phyloP scores from a whole-genome alignment of 108 stramenopile genomes.

The Cyclotella kingstonii region DNA sequence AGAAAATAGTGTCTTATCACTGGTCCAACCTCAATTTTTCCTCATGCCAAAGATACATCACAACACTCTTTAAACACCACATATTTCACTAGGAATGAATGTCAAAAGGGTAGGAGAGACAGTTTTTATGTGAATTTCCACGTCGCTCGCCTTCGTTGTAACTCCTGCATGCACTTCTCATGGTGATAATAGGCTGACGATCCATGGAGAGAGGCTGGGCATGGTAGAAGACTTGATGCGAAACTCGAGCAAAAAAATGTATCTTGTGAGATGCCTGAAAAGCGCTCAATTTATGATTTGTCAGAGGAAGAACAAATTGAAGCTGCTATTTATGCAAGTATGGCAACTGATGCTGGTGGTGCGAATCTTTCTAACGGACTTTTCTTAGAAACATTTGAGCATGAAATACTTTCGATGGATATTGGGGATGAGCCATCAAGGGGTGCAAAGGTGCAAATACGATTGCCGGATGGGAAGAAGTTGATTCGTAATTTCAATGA shows the following conservation, averaged over 20 bases:
- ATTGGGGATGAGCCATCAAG: conserved; percentile 49
- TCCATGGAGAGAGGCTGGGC: conserved; percentile 74
- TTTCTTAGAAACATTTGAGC: neutral
- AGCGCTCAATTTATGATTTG: conserved; percentile 40
- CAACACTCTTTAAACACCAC: too few species aligned
- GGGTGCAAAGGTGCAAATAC: conserved; percentile 67
- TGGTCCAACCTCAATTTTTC: too few species aligned
- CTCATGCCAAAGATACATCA: too few species aligned
- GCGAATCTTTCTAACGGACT: neutral
- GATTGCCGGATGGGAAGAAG: conserved; percentile 60
- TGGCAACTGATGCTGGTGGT: conserved; percentile 27
- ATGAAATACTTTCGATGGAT: conserved; percentile 40
- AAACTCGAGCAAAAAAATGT: conserved; percentile 20
- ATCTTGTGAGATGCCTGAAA: neutral
- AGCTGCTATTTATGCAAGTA: conserved; percentile 68
- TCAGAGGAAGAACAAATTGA: conserved; percentile 82
- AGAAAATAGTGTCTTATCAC: too few species aligned
- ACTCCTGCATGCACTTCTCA: too few species aligned
- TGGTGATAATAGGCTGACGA: conserved; percentile 27
- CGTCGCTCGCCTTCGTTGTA: too few species aligned
- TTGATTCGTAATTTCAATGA: conserved; percentile 56
- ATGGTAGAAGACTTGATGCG: conserved; percentile 80
- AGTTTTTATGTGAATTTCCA: too few species aligned
- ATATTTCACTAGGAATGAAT: too few species aligned
- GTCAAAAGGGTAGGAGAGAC: too few species aligned